These are phyloP conservation scores for Mortierella sp. DNA, from an alignment of 371 early-diverging fungal species.

Conservation along the genomic window DNA sequence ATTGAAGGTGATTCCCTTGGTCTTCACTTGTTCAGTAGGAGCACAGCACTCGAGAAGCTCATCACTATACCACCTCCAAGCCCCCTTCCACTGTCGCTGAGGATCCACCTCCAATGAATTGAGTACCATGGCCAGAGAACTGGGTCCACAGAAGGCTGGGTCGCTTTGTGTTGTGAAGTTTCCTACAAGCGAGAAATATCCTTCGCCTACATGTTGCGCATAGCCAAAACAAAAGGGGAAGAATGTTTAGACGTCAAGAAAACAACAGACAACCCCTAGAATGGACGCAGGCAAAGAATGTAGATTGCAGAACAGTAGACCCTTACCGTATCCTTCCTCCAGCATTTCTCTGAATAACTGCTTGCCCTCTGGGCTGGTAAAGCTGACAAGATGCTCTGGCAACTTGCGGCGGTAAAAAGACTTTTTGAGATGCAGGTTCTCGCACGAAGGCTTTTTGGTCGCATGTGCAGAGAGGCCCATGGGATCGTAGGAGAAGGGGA, in stretches of 20 bases:
- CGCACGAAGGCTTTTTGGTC: constrained; percentile 43
- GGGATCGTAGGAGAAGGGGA: constrained; percentile 48
- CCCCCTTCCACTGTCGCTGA: constrained; percentile 89
- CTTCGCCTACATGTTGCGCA: constrained; percentile 64
- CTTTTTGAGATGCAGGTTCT: constrained; percentile 60
- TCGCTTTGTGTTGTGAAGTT: constrained; percentile 93
- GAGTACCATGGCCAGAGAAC: constrained; percentile 88
- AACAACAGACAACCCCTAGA: background rate
- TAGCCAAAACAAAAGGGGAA: constrained; percentile 4
- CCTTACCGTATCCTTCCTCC: constrained; percentile 70
- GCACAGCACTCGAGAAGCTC: constrained; percentile 88
- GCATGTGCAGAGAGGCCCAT: constrained; percentile 42
- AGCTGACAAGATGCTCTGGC: constrained; percentile 76
- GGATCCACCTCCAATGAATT: constrained; percentile 94
- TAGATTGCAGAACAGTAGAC: no score
- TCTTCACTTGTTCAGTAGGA: constrained; percentile 79
- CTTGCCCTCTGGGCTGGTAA: constrained; percentile 84
- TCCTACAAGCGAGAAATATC: constrained; percentile 86
- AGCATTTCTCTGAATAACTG: constrained; percentile 81
- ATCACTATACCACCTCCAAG: constrained; percentile 89
- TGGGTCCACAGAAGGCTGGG: constrained; percentile 82
- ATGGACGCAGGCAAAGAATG: background rate
- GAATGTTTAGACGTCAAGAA: background rate
- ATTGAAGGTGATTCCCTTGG: constrained; percentile 87
- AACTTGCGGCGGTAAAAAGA: constrained; percentile 84